A percentile compares a stretch with the other conserved stretches of the same genome.
Conservation (phyloP, 768 basidiomycete genomes). For the Gautieria morchelliformis region DNA sequence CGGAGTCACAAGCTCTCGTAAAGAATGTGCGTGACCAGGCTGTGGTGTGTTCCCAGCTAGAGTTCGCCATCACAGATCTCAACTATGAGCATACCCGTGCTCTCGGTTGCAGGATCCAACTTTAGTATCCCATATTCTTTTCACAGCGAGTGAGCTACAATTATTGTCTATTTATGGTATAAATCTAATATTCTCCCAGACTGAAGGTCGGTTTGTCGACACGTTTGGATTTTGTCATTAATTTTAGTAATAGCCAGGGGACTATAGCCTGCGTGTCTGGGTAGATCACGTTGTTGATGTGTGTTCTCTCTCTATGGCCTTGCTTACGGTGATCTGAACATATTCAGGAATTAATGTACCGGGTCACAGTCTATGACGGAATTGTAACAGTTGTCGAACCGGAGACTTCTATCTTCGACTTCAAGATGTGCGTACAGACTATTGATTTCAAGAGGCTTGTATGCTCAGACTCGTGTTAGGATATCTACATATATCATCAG, state of each 20-base stretch:
- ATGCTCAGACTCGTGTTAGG: constrained; percentile 13
- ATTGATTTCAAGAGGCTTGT: neutral
- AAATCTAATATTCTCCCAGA: constrained; percentile 14
- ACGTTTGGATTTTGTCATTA: neutral
- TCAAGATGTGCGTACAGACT: constrained; percentile 53
- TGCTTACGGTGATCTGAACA: neutral
- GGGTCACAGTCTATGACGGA: constrained; percentile 63
- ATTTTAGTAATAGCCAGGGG: constrained; percentile 47
- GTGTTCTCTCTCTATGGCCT: constrained; percentile 14
- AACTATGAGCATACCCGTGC: constrained; percentile 39
- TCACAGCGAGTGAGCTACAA: constrained; percentile 64
- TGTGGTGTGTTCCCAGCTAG: neutral
- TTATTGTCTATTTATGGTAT: constrained; percentile 7
- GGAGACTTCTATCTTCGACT: constrained; percentile 65
- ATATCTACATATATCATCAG: constrained; percentile 67
- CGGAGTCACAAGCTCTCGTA: constrained; percentile 50
- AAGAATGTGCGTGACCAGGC: constrained; percentile 52
- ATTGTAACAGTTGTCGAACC: constrained; percentile 76
- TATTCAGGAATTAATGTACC: constrained; percentile 44
- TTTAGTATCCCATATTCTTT: constrained; percentile 64
- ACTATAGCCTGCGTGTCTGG: constrained; percentile 65
- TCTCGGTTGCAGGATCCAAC: constrained; percentile 46
- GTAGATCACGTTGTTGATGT: constrained; percentile 63
- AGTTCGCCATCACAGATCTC: constrained; percentile 38
- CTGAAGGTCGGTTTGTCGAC: constrained; percentile 6